A percentile compares a stretch with the other conserved stretches of the same genome.
These are phyloP conservation scores for Miscanthus lutarioriparius DNA, from an alignment of 176 grass and related monocot species.

Conservation along the genomic window DNA sequence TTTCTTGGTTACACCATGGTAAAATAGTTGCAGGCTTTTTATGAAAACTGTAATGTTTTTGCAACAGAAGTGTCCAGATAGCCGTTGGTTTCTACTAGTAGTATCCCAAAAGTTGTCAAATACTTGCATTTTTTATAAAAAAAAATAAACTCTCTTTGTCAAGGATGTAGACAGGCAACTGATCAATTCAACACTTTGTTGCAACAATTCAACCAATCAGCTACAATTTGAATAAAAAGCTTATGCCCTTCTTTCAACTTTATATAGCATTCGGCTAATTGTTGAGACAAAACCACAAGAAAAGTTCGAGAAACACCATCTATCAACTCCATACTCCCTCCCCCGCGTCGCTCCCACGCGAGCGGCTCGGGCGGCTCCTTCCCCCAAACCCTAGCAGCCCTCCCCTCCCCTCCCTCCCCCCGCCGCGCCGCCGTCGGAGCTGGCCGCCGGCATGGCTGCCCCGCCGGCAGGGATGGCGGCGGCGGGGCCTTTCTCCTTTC, in stretches of 20 bases:
- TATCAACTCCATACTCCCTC: conserved; percentile 10
- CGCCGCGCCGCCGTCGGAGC: too few species aligned
- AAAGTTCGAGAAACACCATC: conserved; percentile 18
- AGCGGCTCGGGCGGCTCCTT: too few species aligned
- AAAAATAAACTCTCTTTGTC: background rate
- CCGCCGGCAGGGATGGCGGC: too few species aligned
- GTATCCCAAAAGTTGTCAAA: background rate
- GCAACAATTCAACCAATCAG: background rate
- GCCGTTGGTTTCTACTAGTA: background rate
- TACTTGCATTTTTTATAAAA: background rate
- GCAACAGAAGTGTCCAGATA: background rate
- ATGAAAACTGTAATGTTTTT: background rate
- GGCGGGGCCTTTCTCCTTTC: too few species aligned
- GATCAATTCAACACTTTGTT: background rate
- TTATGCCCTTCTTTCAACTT: background rate
- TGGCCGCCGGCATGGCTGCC: too few species aligned
- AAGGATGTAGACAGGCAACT: background rate
- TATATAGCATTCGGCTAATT: conserved; percentile 18
- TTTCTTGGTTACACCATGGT: background rate
- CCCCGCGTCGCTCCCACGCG: too few species aligned
- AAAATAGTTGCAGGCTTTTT: background rate
- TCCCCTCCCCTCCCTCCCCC: too few species aligned
- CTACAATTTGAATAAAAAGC: conserved; percentile 37
- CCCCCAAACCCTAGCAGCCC: too few species aligned
- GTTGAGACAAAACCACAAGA: conserved; percentile 28